Base-by-base conservation (phyloP, 306 rosid genomes). In the Quercus bicolor region DNA sequence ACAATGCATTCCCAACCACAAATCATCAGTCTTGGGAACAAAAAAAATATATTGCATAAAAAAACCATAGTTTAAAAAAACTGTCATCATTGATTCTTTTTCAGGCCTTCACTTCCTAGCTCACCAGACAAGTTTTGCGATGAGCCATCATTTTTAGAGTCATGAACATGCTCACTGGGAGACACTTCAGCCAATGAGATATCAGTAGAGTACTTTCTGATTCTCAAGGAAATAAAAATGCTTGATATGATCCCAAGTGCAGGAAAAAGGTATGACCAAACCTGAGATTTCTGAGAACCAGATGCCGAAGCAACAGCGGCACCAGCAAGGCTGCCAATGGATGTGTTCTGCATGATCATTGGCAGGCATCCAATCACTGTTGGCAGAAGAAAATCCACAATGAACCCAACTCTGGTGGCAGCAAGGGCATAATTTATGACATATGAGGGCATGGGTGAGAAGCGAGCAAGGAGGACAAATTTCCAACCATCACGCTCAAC, bases 401-500 rank as follows among this genome's bases (percentile, higher is more conserved):
- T 20, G 84, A 92, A 95, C 70, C 90, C 71, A 34, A 95, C 98
- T 73, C 87, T 83, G 7, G 99, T 95, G 0, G 99, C 99, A 45
- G 98, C 99, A 6, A 95, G 89, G 19, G 98, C 93, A 68, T 95
- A 95, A 82, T 95, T 95, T 80, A 95, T 90, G 65, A 95, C 79
- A 56, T 93, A 95, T 6, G 98, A 95, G 1, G 99, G 99, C 81
- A 95, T 73, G 0, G 99, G 98, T 8, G 99, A 95, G 91, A 95
- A 95, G 24, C 99, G 96, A 12, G 99, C 99, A 29, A 95, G 98
- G 53, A 95, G 91, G 68, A 93, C 99, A 31, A 95, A 93, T 81
- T n/a, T 93, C 99, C 99, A 95, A 31, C 99, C 99, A 80, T 92
- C 99, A 83, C 80, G 89, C 89, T 88, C 96, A 28, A 95, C 99